Evolutionary conservation across 2,329 filamentous ascomycete species (phyloP), one percentile per base, ranked within the genome.

Genomic region (Amesomyces nigricolor): DNA sequence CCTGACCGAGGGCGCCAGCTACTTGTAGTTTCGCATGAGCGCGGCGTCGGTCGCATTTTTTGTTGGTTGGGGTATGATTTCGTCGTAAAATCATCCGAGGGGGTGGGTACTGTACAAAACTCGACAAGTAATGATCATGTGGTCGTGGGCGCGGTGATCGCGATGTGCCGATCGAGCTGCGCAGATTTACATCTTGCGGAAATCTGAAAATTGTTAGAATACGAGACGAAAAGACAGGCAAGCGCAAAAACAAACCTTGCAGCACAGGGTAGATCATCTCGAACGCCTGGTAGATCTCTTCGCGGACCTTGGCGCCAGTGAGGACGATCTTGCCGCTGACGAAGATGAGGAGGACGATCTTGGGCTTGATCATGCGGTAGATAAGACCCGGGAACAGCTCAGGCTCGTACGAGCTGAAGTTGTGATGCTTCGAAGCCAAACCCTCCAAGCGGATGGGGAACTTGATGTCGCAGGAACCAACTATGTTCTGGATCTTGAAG

Each of bases 291-390:
- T 96, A 95, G 64, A 99, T 97, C 77, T 97, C 94, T 74, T 99
- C 94, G 65, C 94, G 88, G 62, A 97, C 91, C 72, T 99, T 97
- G 64, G 94, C 94, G 68, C 94, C 94, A 42, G 94, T 97, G 70
- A 97, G 81, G 67, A 97, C 94, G 60, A 97, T 97, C 82, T 97
- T 97, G 69, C 92, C 94, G 68, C 88, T 94, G 67, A 97, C 92
- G 77, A 97, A 97, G 73, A 99, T 96, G 69, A 97, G 78, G 26
- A 97, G 85, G 52, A 97, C 92, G 64, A 97, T 96, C 85, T 97
- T 97, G 17, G 94, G 94, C 80, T 97, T 97, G 80, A 97, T 96
- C 94, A 99, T 99, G 72, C 94, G 91, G 77, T 99, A 99, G 76
- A 99, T 99, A 51, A 99, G 86, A 83, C 94, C 94, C 68, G 94